phyloP scores from a whole-genome alignment of 2,329 filamentous ascomycete genomes.

The Cercospora citrullina region DNA sequence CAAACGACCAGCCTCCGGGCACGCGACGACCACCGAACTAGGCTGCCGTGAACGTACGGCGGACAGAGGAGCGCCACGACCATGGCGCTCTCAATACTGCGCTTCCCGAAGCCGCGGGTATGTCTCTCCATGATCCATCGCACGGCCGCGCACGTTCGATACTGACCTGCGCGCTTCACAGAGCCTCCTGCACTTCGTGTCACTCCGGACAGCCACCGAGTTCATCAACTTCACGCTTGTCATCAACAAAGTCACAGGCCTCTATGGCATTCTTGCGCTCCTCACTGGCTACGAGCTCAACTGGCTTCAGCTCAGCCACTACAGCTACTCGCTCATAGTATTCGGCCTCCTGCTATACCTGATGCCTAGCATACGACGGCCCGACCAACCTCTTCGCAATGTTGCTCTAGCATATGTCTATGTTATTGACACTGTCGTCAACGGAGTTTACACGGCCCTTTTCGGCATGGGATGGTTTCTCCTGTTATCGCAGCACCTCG shows the following conservation, averaged over 20 bases:
- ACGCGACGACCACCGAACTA: constrained; percentile 1
- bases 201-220: constrained; percentile 81
- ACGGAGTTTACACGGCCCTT: constrained; percentile 75
- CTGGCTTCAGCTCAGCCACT: constrained; percentile 82
- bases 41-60: neutral
- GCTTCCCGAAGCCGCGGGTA: constrained; percentile 22
- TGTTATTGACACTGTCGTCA: constrained; percentile 76
- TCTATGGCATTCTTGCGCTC: constrained; percentile 87
- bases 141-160: neutral
- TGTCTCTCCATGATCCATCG: neutral
- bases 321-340: constrained; percentile 78
- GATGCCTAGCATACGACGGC: constrained; percentile 71
- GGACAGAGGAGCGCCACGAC: neutral
- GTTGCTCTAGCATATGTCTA: constrained; percentile 84
- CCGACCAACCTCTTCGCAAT: constrained; percentile 63
- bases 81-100: constrained; percentile 20
- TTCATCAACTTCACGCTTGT: constrained; percentile 79
- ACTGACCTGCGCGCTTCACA: constrained; percentile 42
- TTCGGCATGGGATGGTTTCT: constrained; percentile 88
- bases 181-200: constrained; percentile 84
- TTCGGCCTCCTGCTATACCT: constrained; percentile 69
- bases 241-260: constrained; percentile 87
- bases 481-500: constrained; percentile 61
- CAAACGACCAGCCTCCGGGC: constrained; percentile 9
- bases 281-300: constrained; percentile 84